phyloP scores from a whole-genome alignment of 352 stramenopile genomes.

The Globisporangium spinosum region DNA sequence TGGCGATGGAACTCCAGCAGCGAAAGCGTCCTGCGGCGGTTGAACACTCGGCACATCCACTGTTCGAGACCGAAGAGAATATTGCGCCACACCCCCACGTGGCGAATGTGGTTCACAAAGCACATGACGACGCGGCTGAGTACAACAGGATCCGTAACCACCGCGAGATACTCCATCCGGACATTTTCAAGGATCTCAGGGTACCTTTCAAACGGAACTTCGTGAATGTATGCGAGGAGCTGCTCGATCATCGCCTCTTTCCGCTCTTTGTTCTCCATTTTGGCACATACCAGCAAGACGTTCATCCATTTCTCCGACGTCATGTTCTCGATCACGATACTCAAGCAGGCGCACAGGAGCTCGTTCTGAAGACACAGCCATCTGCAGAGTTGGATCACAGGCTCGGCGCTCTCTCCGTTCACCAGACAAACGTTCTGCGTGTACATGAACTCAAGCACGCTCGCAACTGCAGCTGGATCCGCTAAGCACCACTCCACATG shows the following conservation, averaged over 20 bases:
- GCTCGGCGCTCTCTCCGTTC: slow-evolving; percentile 26
- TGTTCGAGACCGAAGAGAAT: slow-evolving; percentile 34
- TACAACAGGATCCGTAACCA: slow-evolving; percentile 35
- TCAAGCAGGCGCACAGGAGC: slow-evolving; percentile 40
- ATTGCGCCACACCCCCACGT: slow-evolving; percentile 48
- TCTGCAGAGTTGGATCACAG: slow-evolving; percentile 38
- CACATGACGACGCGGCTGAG: slow-evolving; percentile 35
- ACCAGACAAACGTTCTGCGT: slow-evolving; percentile 34
- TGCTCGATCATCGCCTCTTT: slow-evolving; percentile 27
- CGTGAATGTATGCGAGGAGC: slow-evolving; percentile 33
- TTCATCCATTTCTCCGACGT: slow-evolving; percentile 46
- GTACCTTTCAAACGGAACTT: slow-evolving; percentile 23
- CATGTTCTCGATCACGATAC: slow-evolving; percentile 26
- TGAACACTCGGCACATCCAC: slow-evolving; percentile 29
- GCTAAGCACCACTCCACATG: slow-evolving; percentile 42
- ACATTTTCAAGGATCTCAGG: slow-evolving; percentile 31
- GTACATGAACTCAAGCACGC: slow-evolving; percentile 58
- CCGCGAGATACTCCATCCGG: slow-evolving; percentile 26
- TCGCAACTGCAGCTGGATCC: slow-evolving; percentile 39
- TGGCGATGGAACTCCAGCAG: slow-evolving; percentile 42
- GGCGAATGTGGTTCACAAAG: slow-evolving; percentile 40
- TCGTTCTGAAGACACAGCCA: slow-evolving; percentile 40
- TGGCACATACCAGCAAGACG: slow-evolving; percentile 27
- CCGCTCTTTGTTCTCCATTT: slow-evolving; percentile 20
- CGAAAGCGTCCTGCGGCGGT: slow-evolving; percentile 22